Conservation (phyloP, 257 asterid genomes). For the Echium plantagineum region DNA sequence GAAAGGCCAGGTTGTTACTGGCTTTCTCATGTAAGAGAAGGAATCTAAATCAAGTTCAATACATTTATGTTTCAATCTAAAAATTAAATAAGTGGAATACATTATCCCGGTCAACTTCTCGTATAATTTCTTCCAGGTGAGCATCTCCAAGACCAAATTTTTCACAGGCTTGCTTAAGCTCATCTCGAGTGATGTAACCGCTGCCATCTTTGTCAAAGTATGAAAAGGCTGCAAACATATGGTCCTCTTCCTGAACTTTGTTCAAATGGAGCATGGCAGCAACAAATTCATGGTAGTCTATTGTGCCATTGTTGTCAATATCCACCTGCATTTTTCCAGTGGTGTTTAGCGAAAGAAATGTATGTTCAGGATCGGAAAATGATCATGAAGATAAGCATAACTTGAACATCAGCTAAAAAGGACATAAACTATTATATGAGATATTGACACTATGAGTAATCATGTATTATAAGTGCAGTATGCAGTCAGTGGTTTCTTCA, state of each 20-base stretch:
- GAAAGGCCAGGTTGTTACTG: not conserved
- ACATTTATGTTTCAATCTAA: too few relatives aligned
- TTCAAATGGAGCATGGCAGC: conserved; percentile 43
- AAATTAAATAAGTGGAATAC: conserved; percentile 11
- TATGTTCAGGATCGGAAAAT: not conserved
- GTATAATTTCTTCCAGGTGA: conserved; percentile 33
- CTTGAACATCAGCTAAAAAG: too few relatives aligned
- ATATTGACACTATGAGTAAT: too few relatives aligned
- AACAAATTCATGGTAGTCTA: conserved; percentile 37
- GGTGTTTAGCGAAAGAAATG: not conserved
- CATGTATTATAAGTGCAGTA: too few relatives aligned
- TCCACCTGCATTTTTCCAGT: conserved; percentile 25
- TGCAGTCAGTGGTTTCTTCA: too few relatives aligned
- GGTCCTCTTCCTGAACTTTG: conserved; percentile 38
- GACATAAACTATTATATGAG: too few relatives aligned
- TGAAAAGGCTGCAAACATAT: conserved; percentile 36
- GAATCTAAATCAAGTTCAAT: too few relatives aligned
- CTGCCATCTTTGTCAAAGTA: conserved; percentile 45
- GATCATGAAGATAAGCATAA: too few relatives aligned
- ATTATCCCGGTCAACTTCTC: conserved; percentile 38
- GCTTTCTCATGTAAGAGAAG: too few relatives aligned
- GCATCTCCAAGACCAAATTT: conserved; percentile 27
- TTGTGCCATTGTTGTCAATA: conserved; percentile 36
- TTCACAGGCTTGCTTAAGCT: conserved; percentile 35
- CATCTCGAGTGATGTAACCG: conserved; percentile 38